phyloP scores from a whole-genome alignment of 78 protist genomes.

The Dictyostelium citrinum region DNA sequence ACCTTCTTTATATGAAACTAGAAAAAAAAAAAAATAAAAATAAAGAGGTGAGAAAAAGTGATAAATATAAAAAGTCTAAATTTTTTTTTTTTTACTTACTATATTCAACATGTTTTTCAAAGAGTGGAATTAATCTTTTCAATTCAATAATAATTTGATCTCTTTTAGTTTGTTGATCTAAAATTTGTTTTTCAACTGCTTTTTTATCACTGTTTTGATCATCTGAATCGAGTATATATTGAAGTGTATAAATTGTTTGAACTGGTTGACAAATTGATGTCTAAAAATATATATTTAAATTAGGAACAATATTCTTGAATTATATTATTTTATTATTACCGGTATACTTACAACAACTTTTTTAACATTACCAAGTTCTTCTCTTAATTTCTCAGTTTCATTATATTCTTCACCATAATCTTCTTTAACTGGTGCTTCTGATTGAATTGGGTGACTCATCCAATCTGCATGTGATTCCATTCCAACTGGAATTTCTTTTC shows the following conservation, averaged over 20 bases:
- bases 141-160: conserved; percentile 24
- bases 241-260: conserved; percentile 16
- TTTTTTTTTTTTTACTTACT: conserved; percentile 5
- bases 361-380: conserved; percentile 59
- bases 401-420: conserved; percentile 72
- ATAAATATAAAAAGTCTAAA: too few species aligned
- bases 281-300: neutral
- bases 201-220: neutral
- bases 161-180: conserved; percentile 17
- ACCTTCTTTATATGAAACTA: conserved; percentile 43
- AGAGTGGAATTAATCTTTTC: neutral
- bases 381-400: conserved; percentile 26
- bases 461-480: conserved; percentile 34
- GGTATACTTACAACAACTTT: conserved; percentile 43
- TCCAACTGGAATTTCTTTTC: conserved; percentile 37
- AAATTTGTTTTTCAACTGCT: conserved; percentile 15
- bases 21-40: neutral
- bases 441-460: neutral
- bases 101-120: conserved; percentile 29
- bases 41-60: neutral
- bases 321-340: neutral
- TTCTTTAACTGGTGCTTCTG: conserved; percentile 8
- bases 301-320: too few species aligned
- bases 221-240: neutral
- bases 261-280: conserved; percentile 5